Conservation (phyloP, 345 rosid species). For the Eutrema yunnanense region DNA sequence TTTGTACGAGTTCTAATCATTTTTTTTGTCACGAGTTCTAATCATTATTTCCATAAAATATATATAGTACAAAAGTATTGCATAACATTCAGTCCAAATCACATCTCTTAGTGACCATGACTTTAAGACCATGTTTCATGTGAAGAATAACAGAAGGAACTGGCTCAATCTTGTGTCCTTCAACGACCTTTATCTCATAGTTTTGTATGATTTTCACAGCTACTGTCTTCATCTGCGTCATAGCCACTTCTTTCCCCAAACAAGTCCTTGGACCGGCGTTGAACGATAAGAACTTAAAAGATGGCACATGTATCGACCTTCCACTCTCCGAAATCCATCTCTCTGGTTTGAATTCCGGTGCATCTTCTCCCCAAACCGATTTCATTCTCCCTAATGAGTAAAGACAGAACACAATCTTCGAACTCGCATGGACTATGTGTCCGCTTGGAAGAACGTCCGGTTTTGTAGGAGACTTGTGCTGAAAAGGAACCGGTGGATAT, state of each 20-base stretch:
- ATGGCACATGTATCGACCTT: slow-evolving; percentile 9
- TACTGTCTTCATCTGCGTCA: slow-evolving; percentile 26
- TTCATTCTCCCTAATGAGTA: slow-evolving; percentile 31
- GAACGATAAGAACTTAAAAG: slow-evolving; percentile 29
- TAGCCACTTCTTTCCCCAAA: slow-evolving; percentile 27
- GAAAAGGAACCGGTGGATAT: slow-evolving; percentile 29
- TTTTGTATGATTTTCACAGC: slow-evolving; percentile 16
- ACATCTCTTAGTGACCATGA: slow-evolving; percentile 3
- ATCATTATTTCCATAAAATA: not conserved
- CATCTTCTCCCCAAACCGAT: slow-evolving; percentile 28
- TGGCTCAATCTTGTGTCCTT: slow-evolving; percentile 26
- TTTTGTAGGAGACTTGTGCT: slow-evolving; percentile 23
- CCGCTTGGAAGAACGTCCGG: slow-evolving; percentile 26
- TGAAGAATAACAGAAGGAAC: slow-evolving; percentile 24
- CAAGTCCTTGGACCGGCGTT: slow-evolving; percentile 33
- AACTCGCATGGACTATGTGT: slow-evolving; percentile 14
- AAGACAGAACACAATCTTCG: slow-evolving; percentile 21
- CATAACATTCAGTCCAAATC: not conserved
- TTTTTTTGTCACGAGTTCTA: not conserved
- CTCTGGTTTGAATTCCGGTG: slow-evolving; percentile 13
- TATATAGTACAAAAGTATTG: not conserved
- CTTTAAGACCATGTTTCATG: slow-evolving; percentile 26
- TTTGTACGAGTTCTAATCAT: no score
- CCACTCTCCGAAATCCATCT: slow-evolving; percentile 30
- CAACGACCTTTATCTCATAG: slow-evolving; percentile 20